Evolutionary conservation across 495 filamentous ascomycete genomes (phyloP), one percentile per base, ranked within the genome.

Genomic region (Penicillium dipodomyicola): DNA sequence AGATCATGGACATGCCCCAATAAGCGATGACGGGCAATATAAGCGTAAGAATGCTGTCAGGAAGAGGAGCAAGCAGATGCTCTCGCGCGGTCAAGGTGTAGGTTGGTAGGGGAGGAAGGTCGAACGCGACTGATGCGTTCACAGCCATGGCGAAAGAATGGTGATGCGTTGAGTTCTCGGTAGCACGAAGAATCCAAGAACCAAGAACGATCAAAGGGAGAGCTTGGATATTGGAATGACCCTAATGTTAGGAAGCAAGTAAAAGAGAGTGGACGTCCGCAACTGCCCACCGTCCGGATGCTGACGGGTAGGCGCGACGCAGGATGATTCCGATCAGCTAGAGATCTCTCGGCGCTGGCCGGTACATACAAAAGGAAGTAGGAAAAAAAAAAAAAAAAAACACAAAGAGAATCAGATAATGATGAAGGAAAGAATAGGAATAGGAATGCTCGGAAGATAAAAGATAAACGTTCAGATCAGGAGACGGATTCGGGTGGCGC

Each of bases 1-100:
- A 98, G 65, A 94, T 71, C 69, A 89, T 74, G n/a, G 92, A 96
- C 40, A 95, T 63, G 29, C 72, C 74, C 93, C 94, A 97, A 78
- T 97, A 97, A 40, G 88, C 90, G 62, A 89, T 67, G 49, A 95
- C 81, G n/a, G 91, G 91, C 7, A 88, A 75, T 37, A 89, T 67
- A 46, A 94, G 76, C 19, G 86, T 78, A 22, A 96, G 73, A 68
- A 87, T 83, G 64, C 85, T 85, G 71, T 97, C 94, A 20, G 90
- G 81, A n/a, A 96, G 80, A 65, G 82, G 84, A 39, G 91, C 78
- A 43, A 96, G 57, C 30, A 96, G 75, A 35, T 91, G 82, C 57
- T 84, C 80, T 29, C 86, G 83, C 8, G 85, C 84, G 46, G 74
- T 74, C 17, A 89, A 70, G 27, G 82, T 83, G 73, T 91, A 94